phyloP scores from a whole-genome alignment of 345 rosid species.

The Aethionema arabicum region DNA sequence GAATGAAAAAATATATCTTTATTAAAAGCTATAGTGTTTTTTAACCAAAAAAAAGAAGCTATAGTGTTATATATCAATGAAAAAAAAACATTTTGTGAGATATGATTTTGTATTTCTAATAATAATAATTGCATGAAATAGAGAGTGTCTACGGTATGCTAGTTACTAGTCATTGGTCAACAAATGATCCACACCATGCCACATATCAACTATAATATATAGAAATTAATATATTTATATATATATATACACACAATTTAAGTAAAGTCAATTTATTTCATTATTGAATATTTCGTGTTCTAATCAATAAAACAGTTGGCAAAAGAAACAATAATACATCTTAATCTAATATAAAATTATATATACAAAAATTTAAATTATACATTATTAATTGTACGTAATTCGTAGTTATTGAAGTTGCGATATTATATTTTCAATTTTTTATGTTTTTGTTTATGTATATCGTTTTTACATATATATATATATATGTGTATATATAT shows the following conservation, averaged over 20 bases:
- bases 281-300: slow-evolving; percentile 27
- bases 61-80: no score
- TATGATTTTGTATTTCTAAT: background rate
- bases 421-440: no score
- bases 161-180: slow-evolving; percentile 31
- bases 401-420: no score
- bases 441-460: background rate
- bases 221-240: background rate
- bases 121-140: slow-evolving; percentile 19
- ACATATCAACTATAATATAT: slow-evolving; percentile 25
- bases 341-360: background rate
- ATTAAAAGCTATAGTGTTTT: no score
- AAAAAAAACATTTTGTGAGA: background rate
- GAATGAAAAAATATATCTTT: no score
- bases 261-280: slow-evolving; percentile 21
- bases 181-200: slow-evolving; percentile 32
- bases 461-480: no score
- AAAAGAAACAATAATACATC: background rate
- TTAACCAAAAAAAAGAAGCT: no score
- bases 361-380: no score
- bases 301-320: slow-evolving; percentile 30
- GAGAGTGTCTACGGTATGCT: slow-evolving; percentile 9
- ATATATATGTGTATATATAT: background rate
- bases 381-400: no score
- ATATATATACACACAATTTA: background rate